Percentiles rank a stretch among this genome's conserved stretches.
phyloP scores from a whole-genome alignment of 2,329 filamentous ascomycete species.

The Aplosporella prunicola region DNA sequence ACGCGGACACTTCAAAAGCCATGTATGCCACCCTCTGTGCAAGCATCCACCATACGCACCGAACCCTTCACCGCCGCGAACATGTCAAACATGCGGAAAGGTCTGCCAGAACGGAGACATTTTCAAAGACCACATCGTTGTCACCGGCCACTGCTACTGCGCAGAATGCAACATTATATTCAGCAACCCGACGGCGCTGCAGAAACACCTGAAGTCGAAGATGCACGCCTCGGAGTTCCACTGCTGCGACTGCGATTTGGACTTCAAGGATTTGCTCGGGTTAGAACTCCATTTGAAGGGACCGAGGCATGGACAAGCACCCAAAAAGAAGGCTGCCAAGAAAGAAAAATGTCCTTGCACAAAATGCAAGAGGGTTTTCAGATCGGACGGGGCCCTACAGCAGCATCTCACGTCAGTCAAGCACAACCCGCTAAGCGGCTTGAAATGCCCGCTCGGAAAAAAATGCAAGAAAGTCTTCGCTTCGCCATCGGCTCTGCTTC shows the following conservation, averaged over 20 bases:
- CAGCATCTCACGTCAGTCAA: conserved; percentile 11
- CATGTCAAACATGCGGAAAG: too few relatives aligned
- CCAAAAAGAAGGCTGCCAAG: background rate
- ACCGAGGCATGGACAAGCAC: conserved; percentile 9
- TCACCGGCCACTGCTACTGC: conserved; percentile 13
- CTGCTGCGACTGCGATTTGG: conserved; percentile 14
- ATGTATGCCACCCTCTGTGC: too few relatives aligned
- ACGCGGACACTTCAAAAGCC: too few relatives aligned
- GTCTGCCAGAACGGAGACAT: too few relatives aligned
- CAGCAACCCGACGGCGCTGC: conserved; percentile 8
- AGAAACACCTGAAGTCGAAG: conserved; percentile 1
- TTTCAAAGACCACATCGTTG: too few relatives aligned
- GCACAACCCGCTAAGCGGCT: conserved; percentile 11
- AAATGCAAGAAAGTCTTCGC: conserved; percentile 10
- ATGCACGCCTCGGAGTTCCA: conserved; percentile 12
- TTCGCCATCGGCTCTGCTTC: conserved; percentile 10
- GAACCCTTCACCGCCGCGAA: too few relatives aligned
- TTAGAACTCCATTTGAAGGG: conserved; percentile 11
- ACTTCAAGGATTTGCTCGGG: conserved; percentile 12
- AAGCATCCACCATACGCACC: too few relatives aligned
- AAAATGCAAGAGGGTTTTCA: conserved; percentile 10
- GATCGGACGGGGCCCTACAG: conserved; percentile 6
- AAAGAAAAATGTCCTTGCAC: conserved; percentile 1
- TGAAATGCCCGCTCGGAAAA: conserved; percentile 11
- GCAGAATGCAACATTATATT: conserved; percentile 12